Evolutionary conservation across 2,329 filamentous ascomycete species (phyloP), one percentile per base, ranked within the genome.

Genomic region (Aspergillus clavatus): DNA sequence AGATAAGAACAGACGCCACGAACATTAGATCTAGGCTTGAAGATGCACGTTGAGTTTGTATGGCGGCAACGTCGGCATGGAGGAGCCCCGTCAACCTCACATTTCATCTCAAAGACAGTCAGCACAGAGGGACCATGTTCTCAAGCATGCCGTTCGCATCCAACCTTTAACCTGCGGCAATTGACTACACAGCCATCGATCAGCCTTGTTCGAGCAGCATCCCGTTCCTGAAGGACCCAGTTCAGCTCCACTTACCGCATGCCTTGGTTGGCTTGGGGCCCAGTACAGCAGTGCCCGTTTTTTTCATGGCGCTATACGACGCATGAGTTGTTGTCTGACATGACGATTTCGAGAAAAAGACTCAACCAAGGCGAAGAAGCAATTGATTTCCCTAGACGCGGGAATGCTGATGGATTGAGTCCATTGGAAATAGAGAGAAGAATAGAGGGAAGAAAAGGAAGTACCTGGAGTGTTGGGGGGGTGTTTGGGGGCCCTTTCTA

Each of bases 241-340:
- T 23, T 6, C 23, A 6, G 22, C 12, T 26, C 35, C 29, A 56
- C 59, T 53, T 38, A 60, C 60, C 56, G 48, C 59, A 62, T 26
- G 60, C 58, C 45, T 63, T 63, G n/a, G 58, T 63, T 28, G 60
- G 60, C 50, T 58, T 62, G 5, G 59, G 59, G 4, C 56, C 60
- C 27, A 55, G 28, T 21, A 50, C 42, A 24, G 53, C 44, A 4
- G 44, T 42, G 42, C 45, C 40, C n/a, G 45, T 48, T 41, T 49
- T 55, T 24, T 52, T 52, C 55, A 60, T 61, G 35, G 29, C 43
- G 44, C 39, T 26, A 45, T 38, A 24, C n/a, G n/a, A n/a, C 26
- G 24, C 16, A 31, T 40, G 42, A 38, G 22, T 12, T 35, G 29
- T 33, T 26, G 38, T 14, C 16, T 39, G 14, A 24, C 24, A 36